phyloP scores from a whole-genome alignment of 192 early-diverging fungal species.

The Phlyctochytrium planicorne region DNA sequence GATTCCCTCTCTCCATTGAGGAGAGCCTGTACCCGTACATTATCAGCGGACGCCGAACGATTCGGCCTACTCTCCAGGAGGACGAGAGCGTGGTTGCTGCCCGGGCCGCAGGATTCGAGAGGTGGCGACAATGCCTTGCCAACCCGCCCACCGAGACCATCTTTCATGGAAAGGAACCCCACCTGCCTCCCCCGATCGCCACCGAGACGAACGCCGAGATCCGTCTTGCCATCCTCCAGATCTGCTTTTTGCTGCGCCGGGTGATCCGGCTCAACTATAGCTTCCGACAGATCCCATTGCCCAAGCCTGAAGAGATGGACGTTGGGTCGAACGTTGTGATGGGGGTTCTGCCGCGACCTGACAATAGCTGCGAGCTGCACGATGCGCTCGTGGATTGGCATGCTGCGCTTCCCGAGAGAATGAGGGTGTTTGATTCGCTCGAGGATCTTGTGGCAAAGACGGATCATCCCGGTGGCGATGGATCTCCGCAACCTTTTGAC shows the following conservation, averaged over 20 bases:
- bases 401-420: slow-evolving; percentile 8
- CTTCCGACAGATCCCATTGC: not conserved
- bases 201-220: not conserved
- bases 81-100: not conserved
- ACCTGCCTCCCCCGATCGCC: not conserved
- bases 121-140: not conserved
- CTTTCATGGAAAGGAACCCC: slow-evolving; percentile 1
- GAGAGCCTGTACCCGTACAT: slow-evolving; percentile 16
- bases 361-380: slow-evolving; percentile 11
- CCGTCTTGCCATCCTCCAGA: slow-evolving; percentile 17
- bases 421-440: slow-evolving; percentile 16
- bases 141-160: slow-evolving; percentile 15
- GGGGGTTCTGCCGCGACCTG: slow-evolving; percentile 3
- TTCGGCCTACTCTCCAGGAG: not conserved
- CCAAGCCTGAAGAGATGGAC: not conserved
- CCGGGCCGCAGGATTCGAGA: not conserved
- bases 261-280: slow-evolving; percentile 25
- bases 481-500: not conserved
- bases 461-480: not conserved
- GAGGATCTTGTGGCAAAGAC: slow-evolving; percentile 3
- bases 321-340: slow-evolving; percentile 1
- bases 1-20: slow-evolving; percentile 15
- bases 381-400: slow-evolving; percentile 25
- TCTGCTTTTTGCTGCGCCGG: slow-evolving; percentile 16
- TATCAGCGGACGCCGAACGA: not conserved